These are phyloP conservation scores for Cladorrhinum sp. DNA, from an alignment of 2,329 filamentous ascomycete genomes.

Conservation along the genomic window DNA sequence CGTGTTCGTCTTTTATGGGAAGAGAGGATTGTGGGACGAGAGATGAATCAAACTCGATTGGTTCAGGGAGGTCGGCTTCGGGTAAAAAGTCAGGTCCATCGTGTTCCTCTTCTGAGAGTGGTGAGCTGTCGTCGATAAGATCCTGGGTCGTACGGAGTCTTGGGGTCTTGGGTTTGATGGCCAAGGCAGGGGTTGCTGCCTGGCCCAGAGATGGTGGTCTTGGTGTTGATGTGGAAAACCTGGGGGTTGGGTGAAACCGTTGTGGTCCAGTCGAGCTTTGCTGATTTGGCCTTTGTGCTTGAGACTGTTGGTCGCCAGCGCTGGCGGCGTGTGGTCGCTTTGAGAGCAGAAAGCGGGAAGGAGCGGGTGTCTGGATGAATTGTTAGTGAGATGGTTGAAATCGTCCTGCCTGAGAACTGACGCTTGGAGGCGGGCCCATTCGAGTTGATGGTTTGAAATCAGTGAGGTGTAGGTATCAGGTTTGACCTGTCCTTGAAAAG, in stretches of 20 bases:
- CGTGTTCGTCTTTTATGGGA: background rate
- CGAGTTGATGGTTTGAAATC: background rate
- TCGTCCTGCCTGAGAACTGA: slow-evolving; percentile 5
- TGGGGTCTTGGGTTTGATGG: slow-evolving; percentile 14
- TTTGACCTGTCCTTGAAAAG: background rate
- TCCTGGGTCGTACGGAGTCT: slow-evolving; percentile 23
- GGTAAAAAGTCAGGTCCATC: slow-evolving; percentile 1
- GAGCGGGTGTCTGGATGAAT: slow-evolving; percentile 26
- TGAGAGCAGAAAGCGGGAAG: slow-evolving; percentile 29
- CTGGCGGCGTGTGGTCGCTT: slow-evolving; percentile 21
- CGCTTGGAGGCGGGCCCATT: slow-evolving; percentile 18
- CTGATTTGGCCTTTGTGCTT: slow-evolving; percentile 21
- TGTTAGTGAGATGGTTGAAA: slow-evolving; percentile 4
- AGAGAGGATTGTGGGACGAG: slow-evolving; percentile 20
- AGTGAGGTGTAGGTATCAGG: background rate
- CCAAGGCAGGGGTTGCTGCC: slow-evolving; percentile 15
- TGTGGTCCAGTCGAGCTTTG: slow-evolving; percentile 13
- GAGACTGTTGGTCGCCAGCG: slow-evolving; percentile 10
- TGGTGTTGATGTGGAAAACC: slow-evolving; percentile 22
- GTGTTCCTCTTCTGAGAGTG: slow-evolving; percentile 9
- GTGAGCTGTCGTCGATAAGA: slow-evolving; percentile 29
- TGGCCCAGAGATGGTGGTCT: background rate
- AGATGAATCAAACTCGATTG: slow-evolving; percentile 28
- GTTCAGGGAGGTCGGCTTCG: slow-evolving; percentile 19
- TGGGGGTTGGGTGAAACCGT: slow-evolving; percentile 28